These are phyloP conservation scores for Pythium utonaiense DNA, from an alignment of 352 stramenopile genomes.

Conservation along the genomic window DNA sequence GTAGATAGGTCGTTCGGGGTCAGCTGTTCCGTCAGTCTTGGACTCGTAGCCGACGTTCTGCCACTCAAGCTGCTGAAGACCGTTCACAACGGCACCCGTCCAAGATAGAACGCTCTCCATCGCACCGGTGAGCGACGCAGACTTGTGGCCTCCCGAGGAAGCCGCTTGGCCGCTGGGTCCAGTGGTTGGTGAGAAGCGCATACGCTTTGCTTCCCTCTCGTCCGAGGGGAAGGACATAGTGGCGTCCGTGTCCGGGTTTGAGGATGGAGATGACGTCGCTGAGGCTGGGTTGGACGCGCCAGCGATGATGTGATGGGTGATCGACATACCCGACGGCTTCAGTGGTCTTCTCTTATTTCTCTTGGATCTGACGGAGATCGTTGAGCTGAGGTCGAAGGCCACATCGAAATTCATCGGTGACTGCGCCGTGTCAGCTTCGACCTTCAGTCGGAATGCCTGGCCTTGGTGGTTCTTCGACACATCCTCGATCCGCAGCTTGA, in stretches of 20 bases:
- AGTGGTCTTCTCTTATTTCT: slow-evolving; percentile 87
- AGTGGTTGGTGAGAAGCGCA: slow-evolving; percentile 30
- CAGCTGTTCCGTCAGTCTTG: slow-evolving; percentile 61
- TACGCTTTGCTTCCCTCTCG: slow-evolving; percentile 58
- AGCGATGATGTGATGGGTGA: slow-evolving; percentile 76
- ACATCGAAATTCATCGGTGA: slow-evolving; percentile 88
- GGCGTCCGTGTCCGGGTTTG: slow-evolving; percentile 63
- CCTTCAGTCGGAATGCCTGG: slow-evolving; percentile 90
- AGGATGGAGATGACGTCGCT: slow-evolving; percentile 61
- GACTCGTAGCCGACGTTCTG: slow-evolving; percentile 78
- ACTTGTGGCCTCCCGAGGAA: slow-evolving; percentile 26
- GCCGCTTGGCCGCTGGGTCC: background rate
- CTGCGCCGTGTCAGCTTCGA: slow-evolving; percentile 88
- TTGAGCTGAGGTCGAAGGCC: slow-evolving; percentile 85
- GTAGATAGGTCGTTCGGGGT: slow-evolving; percentile 76
- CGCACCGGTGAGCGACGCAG: slow-evolving; percentile 40
- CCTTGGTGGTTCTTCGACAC: slow-evolving; percentile 97
- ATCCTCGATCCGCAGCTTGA: slow-evolving; percentile 94
- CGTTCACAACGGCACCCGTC: slow-evolving; percentile 69
- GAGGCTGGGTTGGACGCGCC: slow-evolving; percentile 63
- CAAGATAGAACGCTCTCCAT: slow-evolving; percentile 78
- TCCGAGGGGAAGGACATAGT: slow-evolving; percentile 55
- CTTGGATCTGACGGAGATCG: slow-evolving; percentile 94
- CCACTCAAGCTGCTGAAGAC: slow-evolving; percentile 79
- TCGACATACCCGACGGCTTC: slow-evolving; percentile 42